These are phyloP conservation scores for Teunomyces aglyptinius DNA, from an alignment of 805 yeast genomes.

Conservation along the genomic window DNA sequence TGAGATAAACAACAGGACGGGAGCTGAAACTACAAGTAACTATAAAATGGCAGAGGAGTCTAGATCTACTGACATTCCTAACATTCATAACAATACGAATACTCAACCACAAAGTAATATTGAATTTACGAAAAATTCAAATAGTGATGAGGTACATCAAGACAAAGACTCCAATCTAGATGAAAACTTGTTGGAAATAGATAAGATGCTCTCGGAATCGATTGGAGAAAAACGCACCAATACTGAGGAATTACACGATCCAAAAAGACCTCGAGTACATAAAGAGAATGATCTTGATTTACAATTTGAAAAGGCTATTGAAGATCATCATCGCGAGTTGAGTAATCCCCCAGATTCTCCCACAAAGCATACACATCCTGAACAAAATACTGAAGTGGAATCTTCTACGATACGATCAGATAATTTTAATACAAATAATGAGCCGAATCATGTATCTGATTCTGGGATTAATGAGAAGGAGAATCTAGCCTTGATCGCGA, in stretches of 20 bases:
- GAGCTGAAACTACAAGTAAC: background rate
- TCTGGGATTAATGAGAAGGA: conserved; percentile 18
- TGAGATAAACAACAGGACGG: conserved; percentile 4
- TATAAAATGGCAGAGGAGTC: conserved; percentile 1
- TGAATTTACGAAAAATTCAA: background rate
- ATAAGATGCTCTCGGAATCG: conserved; percentile 19
- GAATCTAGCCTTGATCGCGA: conserved; percentile 31
- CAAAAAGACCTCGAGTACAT: conserved; percentile 4
- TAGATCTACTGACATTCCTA: background rate
- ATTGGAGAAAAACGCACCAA: conserved; percentile 8
- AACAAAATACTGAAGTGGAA: background rate
- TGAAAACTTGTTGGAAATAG: conserved; percentile 13
- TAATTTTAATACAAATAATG: background rate
- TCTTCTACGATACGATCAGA: conserved; percentile 6
- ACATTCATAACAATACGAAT: background rate
- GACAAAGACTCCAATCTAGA: conserved; percentile 5
- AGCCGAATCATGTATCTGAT: background rate
- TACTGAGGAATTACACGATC: conserved; percentile 1
- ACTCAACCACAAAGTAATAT: background rate
- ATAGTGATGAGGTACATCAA: background rate
- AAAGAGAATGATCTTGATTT: conserved; percentile 12
- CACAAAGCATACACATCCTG: background rate
- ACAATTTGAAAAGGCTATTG: conserved; percentile 19
- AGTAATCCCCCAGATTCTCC: conserved; percentile 7
- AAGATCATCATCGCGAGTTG: conserved; percentile 12